Evolutionary conservation across 257 asterid genomes (phyloP), one percentile per base, ranked within the genome.

Genomic region (Scutellaria galericulata): DNA sequence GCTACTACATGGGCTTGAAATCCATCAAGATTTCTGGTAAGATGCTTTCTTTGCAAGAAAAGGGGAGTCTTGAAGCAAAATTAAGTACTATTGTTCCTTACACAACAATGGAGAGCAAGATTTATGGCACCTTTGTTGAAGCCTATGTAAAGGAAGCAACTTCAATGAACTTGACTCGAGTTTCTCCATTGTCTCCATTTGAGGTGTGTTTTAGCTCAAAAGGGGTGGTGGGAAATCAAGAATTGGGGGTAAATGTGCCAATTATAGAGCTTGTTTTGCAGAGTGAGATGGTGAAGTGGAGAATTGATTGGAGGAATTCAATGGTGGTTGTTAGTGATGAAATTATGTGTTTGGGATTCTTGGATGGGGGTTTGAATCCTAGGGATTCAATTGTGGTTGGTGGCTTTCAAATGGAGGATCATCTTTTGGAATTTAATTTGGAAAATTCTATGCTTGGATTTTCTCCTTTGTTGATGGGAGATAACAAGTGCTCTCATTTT

Each of bases 281-380:
- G 37, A 90, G 98, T 85, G 97, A 90, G 83, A 82, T 89, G 90
- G 97, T 93, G 68, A 89, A 83, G 75, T 89, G 93, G 97, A 86
- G 86, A 66, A 73, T 93, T 15, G 53, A 63, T 63, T 88, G 89
- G 10, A 85, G 85, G 79, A 88, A 91, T 61, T 83, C 89, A 22
- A 76, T 93, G 96, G 96, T 93, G 31, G 58, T 51, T 50, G 84
- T 87, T 5, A 71, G 85, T 79, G 88, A 85, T 52, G 90, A 80
- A 1, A 86, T 89, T 3, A 86, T 85, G 94, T 91, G 98, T 71
- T 79, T 91, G 80, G 98, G 92, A 8, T 82, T 89, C 80, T 76
- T 93, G 89, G 86, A 93, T 81, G 97, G 96, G 35, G 97, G 97
- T 40, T 11, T 77, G 81, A 80, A 44, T 50, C 73, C 79, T 4